phyloP scores from a whole-genome alignment of 2,329 filamentous ascomycete species.

The Rhinocladiella mackenziei region DNA sequence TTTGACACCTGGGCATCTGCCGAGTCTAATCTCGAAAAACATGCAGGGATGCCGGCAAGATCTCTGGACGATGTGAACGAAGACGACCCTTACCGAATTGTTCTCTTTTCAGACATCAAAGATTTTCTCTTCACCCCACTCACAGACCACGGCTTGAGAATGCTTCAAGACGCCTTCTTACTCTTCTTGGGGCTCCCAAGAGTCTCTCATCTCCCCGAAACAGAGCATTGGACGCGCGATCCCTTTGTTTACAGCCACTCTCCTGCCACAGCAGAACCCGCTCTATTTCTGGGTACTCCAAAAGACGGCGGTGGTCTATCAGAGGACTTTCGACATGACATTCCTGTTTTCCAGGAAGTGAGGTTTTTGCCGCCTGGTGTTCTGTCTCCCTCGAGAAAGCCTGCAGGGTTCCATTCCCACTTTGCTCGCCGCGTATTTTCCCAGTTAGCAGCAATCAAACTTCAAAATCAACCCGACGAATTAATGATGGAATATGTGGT shows the following conservation, averaged over 20 bases:
- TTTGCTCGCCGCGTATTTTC: constrained; percentile 56
- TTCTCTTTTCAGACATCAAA: constrained; percentile 73
- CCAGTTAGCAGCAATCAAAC: constrained; percentile 48
- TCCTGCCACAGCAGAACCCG: constrained; percentile 45
- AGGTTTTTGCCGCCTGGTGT: not conserved
- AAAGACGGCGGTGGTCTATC: not conserved
- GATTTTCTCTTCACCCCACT: constrained; percentile 50
- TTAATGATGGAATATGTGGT: constrained; percentile 65
- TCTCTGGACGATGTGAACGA: constrained; percentile 70
- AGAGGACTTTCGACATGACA: not conserved
- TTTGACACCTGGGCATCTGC: constrained; percentile 28
- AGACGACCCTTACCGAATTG: constrained; percentile 76
- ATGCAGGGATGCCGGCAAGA: constrained; percentile 57
- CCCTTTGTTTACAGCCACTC: constrained; percentile 65
- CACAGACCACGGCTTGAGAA: constrained; percentile 34
- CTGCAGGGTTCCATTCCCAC: constrained; percentile 34
- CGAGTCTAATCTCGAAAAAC: constrained; percentile 24
- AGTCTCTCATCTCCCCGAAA: constrained; percentile 43
- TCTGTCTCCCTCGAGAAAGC: not conserved
- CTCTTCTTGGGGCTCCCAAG: constrained; percentile 64
- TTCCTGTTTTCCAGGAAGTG: constrained; percentile 1
- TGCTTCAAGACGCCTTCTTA: constrained; percentile 67
- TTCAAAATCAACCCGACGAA: constrained; percentile 39
- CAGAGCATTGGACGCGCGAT: constrained; percentile 37
- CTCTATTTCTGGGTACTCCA: not conserved